phyloP scores from a whole-genome alignment of 148 eudicot species.

The Vaccinium myrtillus region DNA sequence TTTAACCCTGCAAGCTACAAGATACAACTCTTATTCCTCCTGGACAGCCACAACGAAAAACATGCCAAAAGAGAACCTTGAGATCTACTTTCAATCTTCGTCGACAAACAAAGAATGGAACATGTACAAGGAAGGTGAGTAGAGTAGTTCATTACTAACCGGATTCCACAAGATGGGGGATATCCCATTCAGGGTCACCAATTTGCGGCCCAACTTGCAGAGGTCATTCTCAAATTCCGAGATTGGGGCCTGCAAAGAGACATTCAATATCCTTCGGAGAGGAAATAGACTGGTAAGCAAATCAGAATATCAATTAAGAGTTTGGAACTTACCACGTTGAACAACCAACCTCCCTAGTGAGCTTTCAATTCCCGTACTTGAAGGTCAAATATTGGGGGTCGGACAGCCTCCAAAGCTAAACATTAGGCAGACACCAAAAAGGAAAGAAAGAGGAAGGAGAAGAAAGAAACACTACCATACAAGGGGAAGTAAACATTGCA shows the following conservation, averaged over 20 bases:
- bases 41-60: neutral
- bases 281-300: neutral
- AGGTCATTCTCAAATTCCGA: neutral
- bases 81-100: neutral
- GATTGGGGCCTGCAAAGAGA: neutral
- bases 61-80: neutral
- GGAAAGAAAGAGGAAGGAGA: neutral
- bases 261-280: neutral
- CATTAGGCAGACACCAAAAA: neutral
- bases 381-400: neutral
- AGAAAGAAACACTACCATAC: neutral
- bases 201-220: neutral
- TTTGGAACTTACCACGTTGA: conserved; percentile 4
- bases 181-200: neutral
- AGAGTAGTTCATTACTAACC: neutral
- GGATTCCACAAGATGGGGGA: neutral
- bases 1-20: neutral
- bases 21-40: neutral
- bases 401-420: neutral
- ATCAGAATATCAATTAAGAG: neutral
- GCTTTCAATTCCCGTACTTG: neutral
- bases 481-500: conserved; percentile 4
- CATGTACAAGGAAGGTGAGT: neutral
- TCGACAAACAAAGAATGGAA: neutral
- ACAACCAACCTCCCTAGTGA: neutral